A percentile compares a stretch with the other conserved stretches of the same genome.
Evolutionary conservation across 169 alveolate species (phyloP).

Genomic region (Hammondia hammondi): DNA sequence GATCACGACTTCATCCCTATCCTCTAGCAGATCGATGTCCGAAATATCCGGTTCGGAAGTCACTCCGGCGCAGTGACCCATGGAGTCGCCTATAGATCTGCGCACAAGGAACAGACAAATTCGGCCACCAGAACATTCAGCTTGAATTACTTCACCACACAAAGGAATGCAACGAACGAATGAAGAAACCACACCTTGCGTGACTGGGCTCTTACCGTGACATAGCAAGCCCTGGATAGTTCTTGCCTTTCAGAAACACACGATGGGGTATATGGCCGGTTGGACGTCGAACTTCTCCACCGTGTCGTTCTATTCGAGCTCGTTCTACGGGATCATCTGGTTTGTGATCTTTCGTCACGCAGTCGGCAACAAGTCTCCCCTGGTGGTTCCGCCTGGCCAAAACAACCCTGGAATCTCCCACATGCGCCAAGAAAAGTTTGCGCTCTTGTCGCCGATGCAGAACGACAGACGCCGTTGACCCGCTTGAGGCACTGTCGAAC

Average conservation of each 20-base stretch:
- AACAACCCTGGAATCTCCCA: conserved; percentile 88
- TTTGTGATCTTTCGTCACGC: conserved; percentile 56
- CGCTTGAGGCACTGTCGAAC: conserved; percentile 60
- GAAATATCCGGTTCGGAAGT: conserved; percentile 61
- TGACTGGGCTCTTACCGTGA: conserved; percentile 67
- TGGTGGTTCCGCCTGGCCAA: conserved; percentile 71
- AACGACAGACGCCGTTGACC: conserved; percentile 61
- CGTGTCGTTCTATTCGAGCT: conserved; percentile 40
- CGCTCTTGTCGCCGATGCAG: conserved; percentile 50
- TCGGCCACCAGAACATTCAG: neutral
- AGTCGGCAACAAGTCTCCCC: conserved; percentile 37
- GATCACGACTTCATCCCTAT: conserved; percentile 78
- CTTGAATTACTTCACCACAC: neutral
- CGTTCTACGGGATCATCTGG: conserved; percentile 35
- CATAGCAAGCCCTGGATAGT: conserved; percentile 91
- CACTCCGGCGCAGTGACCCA: conserved; percentile 59
- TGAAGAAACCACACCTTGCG: neutral
- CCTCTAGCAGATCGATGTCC: conserved; percentile 63
- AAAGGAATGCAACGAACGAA: neutral
- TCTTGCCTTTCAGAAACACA: conserved; percentile 85
- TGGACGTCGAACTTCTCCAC: conserved; percentile 29
- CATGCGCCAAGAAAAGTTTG: conserved; percentile 81
- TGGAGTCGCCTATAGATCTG: conserved; percentile 74
- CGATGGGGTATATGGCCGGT: conserved; percentile 82
- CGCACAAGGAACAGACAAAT: neutral